Conservation (phyloP, 768 basidiomycete species). For the Mycena rosella region DNA sequence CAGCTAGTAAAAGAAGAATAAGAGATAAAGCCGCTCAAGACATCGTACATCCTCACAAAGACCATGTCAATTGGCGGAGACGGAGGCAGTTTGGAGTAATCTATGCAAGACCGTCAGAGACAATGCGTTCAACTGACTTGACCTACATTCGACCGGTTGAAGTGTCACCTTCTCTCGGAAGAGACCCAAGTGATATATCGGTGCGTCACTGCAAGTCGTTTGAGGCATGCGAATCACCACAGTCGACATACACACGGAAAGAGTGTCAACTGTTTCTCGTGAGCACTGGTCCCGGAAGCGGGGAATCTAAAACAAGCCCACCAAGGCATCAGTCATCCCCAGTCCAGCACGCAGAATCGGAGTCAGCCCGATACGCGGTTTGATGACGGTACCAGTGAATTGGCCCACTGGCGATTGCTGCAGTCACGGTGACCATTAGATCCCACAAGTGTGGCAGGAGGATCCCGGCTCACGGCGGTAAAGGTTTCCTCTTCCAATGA, state of each 20-base stretch:
- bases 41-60: conserved; percentile 51
- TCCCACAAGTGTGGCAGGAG: neutral
- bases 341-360: conserved; percentile 95
- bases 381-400: conserved; percentile 83
- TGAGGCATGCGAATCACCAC: conserved; percentile 2
- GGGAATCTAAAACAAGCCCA: conserved; percentile 41
- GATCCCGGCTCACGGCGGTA: conserved; percentile 65
- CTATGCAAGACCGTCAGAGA: conserved; percentile 51
- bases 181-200: conserved; percentile 92
- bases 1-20: conserved; percentile 47
- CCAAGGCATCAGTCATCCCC: conserved; percentile 92
- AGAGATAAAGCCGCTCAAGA: neutral
- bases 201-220: conserved; percentile 66
- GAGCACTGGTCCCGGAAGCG: conserved; percentile 10
- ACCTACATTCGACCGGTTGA: conserved; percentile 91
- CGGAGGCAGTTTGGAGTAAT: conserved; percentile 91
- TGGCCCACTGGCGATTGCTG: conserved; percentile 84
- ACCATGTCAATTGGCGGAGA: conserved; percentile 82
- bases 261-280: conserved; percentile 64
- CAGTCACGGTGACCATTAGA: conserved; percentile 17
- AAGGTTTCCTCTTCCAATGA: conserved; percentile 59
- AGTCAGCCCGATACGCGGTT: conserved; percentile 84
- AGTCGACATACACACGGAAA: conserved; percentile 75
- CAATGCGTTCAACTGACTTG: neutral
- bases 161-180: conserved; percentile 89